Conservation (phyloP, 768 basidiomycete genomes). For the Boletus huronensis region DNA sequence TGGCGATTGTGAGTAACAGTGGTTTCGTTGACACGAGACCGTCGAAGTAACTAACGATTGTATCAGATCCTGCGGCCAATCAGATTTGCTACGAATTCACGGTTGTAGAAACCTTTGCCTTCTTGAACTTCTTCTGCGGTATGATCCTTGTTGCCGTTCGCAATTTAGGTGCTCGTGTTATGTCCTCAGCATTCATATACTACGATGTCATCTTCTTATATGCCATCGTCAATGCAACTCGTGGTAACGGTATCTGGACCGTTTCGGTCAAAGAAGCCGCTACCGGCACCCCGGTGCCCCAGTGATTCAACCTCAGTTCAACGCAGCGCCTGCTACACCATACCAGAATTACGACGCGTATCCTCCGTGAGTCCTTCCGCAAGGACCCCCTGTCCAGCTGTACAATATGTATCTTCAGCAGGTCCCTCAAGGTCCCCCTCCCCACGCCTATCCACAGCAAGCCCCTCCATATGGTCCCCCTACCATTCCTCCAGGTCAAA, state of each 20-base stretch:
- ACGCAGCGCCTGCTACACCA: conserved; percentile 1
- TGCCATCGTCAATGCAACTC: conserved; percentile 21
- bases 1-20: conserved; percentile 6
- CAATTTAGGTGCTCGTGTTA: not conserved
- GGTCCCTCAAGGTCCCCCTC: not conserved
- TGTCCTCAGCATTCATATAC: conserved; percentile 24
- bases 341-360: conserved; percentile 4
- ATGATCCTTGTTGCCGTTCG: not conserved
- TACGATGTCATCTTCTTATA: conserved; percentile 20
- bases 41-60: not conserved
- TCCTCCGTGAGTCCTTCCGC: not conserved
- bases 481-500: not conserved
- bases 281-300: not conserved
- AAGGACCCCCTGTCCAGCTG: not conserved
- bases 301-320: conserved; percentile 10
- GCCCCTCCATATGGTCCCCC: not conserved
- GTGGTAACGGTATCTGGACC: conserved; percentile 24
- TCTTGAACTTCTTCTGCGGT: conserved; percentile 26
- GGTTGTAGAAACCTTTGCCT: conserved; percentile 19
- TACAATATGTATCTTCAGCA: conserved; percentile 12
- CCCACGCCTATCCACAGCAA: conserved; percentile 4
- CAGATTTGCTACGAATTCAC: conserved; percentile 19
- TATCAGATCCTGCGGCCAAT: conserved; percentile 9
- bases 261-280: conserved; percentile 21
- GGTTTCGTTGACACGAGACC: not conserved